Conservation (phyloP, 148 eudicot genomes). For the Selenicereus undatus region DNA sequence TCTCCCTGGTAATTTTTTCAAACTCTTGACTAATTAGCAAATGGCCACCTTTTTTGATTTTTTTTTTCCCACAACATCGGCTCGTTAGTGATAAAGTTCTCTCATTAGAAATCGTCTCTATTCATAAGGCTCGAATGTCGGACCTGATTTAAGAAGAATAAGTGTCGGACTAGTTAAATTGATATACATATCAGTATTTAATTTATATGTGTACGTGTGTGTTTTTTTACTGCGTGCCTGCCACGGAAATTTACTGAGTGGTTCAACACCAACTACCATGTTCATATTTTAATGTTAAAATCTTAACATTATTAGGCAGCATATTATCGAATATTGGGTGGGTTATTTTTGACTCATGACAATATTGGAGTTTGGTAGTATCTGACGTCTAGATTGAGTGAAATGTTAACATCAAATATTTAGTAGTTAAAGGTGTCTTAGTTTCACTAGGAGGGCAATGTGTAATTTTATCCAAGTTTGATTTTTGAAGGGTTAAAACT, state of each 20-base stretch:
- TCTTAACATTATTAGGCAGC: too few species aligned
- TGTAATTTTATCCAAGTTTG: too few species aligned
- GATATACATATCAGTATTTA: too few species aligned
- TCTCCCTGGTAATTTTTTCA: constrained; percentile 43
- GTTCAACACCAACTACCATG: neutral
- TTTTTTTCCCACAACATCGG: too few species aligned
- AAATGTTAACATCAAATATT: neutral
- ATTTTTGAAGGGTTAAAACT: too few species aligned
- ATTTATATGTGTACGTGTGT: too few species aligned
- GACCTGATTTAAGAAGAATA: too few species aligned
- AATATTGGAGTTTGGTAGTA: neutral
- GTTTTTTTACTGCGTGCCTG: neutral
- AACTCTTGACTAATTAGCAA: neutral
- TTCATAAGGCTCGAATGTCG: too few species aligned
- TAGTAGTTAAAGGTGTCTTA: neutral
- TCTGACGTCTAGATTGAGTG: neutral
- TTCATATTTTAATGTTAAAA: neutral
- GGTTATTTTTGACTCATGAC: neutral
- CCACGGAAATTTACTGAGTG: neutral
- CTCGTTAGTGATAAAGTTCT: too few species aligned
- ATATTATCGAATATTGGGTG: neutral
- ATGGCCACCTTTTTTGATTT: neutral
- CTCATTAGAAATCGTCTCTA: too few species aligned
- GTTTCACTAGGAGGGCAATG: too few species aligned
- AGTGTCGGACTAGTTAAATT: too few species aligned